Evolutionary conservation across 257 asterid species (phyloP).

Genomic region (Rubia yunnanensis): DNA sequence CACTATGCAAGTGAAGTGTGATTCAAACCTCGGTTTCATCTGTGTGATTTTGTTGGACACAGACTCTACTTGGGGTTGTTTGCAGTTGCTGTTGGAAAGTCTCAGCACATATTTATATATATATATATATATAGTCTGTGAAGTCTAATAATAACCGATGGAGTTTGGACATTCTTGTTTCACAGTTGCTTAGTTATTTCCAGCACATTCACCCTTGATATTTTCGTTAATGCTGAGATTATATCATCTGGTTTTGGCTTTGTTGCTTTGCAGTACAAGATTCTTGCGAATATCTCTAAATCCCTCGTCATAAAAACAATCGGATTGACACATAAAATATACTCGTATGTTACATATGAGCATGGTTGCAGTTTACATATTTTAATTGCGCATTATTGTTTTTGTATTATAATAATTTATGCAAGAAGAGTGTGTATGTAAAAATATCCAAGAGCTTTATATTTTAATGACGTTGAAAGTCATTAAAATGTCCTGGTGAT

Average conservation of each 20-base stretch:
- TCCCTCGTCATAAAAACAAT: not conserved
- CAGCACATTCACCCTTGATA: constrained; percentile 19
- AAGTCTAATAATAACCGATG: not conserved
- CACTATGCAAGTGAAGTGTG: constrained; percentile 3
- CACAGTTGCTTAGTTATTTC: constrained; percentile 23
- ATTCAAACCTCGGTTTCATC: constrained; percentile 9
- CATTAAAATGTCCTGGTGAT: no score
- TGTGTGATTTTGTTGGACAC: not conserved
- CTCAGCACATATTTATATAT: not conserved
- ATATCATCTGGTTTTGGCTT: not conserved
- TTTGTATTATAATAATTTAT: no score
- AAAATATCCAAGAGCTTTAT: no score
- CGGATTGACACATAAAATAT: not conserved
- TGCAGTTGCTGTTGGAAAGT: not conserved
- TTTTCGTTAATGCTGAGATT: constrained; percentile 11
- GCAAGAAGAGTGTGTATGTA: no score
- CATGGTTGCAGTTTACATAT: not conserved
- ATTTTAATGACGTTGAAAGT: no score
- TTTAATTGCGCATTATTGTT: no score
- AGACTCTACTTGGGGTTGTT: constrained; percentile 2
- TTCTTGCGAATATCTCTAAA: not conserved
- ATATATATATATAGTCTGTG: not conserved
- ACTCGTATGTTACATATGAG: not conserved
- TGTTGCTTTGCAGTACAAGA: constrained; percentile 3
- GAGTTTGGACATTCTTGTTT: constrained; percentile 20